Evolutionary conservation across 1,284 basidiomycete species (phyloP), one percentile per base, ranked within the genome.

Genomic region (Cronartium ribicola): DNA sequence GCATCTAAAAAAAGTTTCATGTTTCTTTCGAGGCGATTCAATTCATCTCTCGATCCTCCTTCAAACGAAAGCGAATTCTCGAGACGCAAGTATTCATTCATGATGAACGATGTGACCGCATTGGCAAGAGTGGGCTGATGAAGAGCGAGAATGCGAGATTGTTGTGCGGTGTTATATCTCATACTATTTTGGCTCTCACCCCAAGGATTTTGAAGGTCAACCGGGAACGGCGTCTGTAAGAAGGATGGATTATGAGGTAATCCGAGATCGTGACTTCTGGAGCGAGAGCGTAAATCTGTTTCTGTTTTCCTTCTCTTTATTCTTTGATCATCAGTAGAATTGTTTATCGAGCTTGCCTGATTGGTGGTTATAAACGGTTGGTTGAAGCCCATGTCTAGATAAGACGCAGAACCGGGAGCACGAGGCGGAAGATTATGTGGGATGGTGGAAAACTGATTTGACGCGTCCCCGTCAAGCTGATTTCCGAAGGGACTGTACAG

Each of bases 301-400:
- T 74, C 71, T 39, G 71, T 74, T 43, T 64, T 44, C 11, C 65
- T 63, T 74, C 65, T 46, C 57, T 74, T 74, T 14, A 74, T 67
- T 43, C 64, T 72, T 29, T 63, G 70, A 57, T 41, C 37, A 2
- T 66, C 63, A 7, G 39, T 40, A 8, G 37, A 48, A 41, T 65
- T 63, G 3, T 44, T 63, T 5, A 59, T 8, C 29, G 17, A 41
- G 11, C 59, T 22, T 46, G 40, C 63, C 22, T 55, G 41, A 57
- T 66, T 55, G 22, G 43, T 40, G n/a, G 61, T 29, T 29, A 66
- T 44, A 13, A 72, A 36, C n/a, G 61, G 14, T 59, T 57, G 70
- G 41, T 55, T 59, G 20, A 64, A 51, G 29, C 20, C 39, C 37
- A 65, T 14, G 22, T 66, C 63, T 51, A 65, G 29, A 22, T 40